Evolutionary conservation across 1,139 yeast genomes (phyloP).

Genomic region (Yamadazyma dushanensis): DNA sequence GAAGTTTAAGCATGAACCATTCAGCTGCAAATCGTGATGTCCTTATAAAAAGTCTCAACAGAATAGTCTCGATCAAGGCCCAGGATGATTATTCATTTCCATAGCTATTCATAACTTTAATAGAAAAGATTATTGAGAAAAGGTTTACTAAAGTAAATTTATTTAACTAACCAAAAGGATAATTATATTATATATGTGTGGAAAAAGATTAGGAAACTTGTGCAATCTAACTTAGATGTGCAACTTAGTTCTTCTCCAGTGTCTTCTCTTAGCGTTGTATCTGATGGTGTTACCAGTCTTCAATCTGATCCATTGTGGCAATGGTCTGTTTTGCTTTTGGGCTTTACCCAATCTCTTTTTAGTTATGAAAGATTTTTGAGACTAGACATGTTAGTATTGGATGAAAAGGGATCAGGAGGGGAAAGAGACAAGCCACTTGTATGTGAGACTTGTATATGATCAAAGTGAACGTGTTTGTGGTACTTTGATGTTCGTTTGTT

Average conservation of each 20-base stretch:
- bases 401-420: no score
- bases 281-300: conserved; percentile 97
- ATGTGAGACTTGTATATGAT: no score
- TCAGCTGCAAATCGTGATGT: no score
- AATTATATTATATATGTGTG: conserved; percentile 9
- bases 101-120: no score
- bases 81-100: no score
- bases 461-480: no score
- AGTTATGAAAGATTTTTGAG: conserved; percentile 96
- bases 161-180: conserved; percentile 6
- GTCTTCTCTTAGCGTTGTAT: conserved; percentile 99
- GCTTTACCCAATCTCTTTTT: conserved; percentile 99
- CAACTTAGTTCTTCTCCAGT: conserved; percentile 99
- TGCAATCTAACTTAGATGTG: conserved; percentile 63
- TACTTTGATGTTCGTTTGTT: no score
- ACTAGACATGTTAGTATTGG: conserved; percentile 40
- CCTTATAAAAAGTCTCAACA: no score
- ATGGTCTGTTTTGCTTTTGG: conserved; percentile 98
- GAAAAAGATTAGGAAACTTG: conserved; percentile 1
- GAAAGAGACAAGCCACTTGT: no score
- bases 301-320: conserved; percentile 99
- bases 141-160: conserved; percentile 5
- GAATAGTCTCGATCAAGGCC: no score
- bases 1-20: conserved; percentile 50
- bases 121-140: no score